Percentiles rank a stretch among this genome's conserved stretches.
Conservation (phyloP, 495 filamentous ascomycete genomes). For the Xylaria telfairii region DNA sequence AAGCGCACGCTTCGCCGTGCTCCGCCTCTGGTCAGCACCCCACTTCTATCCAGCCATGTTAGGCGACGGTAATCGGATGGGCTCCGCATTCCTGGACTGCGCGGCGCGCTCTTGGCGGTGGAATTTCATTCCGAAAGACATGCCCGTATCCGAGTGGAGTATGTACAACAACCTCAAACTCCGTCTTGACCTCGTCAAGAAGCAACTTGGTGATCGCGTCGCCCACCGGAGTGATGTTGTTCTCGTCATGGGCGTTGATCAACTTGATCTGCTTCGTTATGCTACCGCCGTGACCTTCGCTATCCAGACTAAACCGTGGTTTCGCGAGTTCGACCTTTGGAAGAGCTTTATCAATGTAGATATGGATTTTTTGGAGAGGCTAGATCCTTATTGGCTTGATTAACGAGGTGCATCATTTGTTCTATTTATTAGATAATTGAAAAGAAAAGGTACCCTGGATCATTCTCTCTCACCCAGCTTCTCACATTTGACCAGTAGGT, state of each 20-base stretch:
- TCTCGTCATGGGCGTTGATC: conserved; percentile 54
- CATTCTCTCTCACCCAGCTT: too few species aligned
- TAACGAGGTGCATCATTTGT: conserved; percentile 24
- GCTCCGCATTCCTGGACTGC: conserved; percentile 47
- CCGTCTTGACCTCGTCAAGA: conserved; percentile 37
- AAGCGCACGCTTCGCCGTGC: conserved; percentile 47
- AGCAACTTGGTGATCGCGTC: conserved; percentile 46
- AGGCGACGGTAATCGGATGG: conserved; percentile 38
- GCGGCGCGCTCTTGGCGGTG: conserved; percentile 51
- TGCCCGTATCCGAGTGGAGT: conserved; percentile 51
- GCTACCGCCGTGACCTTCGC: conserved; percentile 50
- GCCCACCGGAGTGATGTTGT: conserved; percentile 48
- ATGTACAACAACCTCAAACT: conserved; percentile 45
- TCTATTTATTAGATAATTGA: not conserved
- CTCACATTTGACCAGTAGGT: too few species aligned
- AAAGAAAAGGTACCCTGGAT: too few species aligned
- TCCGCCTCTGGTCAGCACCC: conserved; percentile 56
- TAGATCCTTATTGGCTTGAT: conserved; percentile 51
- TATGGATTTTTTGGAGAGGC: conserved; percentile 47
- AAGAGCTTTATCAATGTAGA: conserved; percentile 61
- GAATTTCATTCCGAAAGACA: conserved; percentile 59
- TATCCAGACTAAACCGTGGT: conserved; percentile 59
- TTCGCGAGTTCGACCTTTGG: conserved; percentile 59
- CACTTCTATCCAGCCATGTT: conserved; percentile 60
- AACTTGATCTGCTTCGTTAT: conserved; percentile 48